phyloP scores from a whole-genome alignment of 2,329 filamentous ascomycete genomes.

The Trichoderma gracile region DNA sequence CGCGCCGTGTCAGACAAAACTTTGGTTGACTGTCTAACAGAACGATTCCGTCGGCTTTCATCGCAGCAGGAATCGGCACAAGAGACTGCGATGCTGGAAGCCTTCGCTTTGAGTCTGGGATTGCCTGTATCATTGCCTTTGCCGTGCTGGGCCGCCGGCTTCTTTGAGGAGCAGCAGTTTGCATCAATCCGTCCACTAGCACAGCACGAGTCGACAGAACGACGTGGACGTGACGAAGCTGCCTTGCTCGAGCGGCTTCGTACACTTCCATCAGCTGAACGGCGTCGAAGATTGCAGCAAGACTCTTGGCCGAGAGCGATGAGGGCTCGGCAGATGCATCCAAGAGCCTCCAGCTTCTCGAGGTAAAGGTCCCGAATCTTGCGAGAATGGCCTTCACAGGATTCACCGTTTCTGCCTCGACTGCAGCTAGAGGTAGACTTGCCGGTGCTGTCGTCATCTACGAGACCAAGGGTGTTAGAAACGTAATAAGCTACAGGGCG shows the following conservation, averaged over 20 bases:
- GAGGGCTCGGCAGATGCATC: slow-evolving; percentile 56
- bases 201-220: slow-evolving; percentile 36
- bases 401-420: slow-evolving; percentile 33
- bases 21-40: background rate
- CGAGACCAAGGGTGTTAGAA: background rate
- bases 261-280: slow-evolving; percentile 13
- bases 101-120: background rate
- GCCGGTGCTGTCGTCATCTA: slow-evolving; percentile 16
- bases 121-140: background rate
- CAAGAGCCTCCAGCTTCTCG: slow-evolving; percentile 40
- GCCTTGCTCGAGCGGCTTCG: background rate
- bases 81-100: background rate
- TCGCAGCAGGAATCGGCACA: background rate
- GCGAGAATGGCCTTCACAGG: slow-evolving; percentile 42
- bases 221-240: slow-evolving; percentile 25
- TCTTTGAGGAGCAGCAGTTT: background rate
- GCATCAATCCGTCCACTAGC: too few relatives aligned
- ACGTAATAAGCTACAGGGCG: too few relatives aligned
- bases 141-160: background rate
- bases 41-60: background rate
- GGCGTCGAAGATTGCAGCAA: slow-evolving; percentile 45
- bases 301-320: slow-evolving; percentile 53
- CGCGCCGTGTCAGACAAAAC: background rate
- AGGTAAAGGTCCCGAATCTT: background rate
- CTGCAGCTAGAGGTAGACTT: background rate